Evolutionary conservation across 331 rosid species (phyloP), one percentile per base, ranked within the genome.

Genomic region (Cydonia oblonga): DNA sequence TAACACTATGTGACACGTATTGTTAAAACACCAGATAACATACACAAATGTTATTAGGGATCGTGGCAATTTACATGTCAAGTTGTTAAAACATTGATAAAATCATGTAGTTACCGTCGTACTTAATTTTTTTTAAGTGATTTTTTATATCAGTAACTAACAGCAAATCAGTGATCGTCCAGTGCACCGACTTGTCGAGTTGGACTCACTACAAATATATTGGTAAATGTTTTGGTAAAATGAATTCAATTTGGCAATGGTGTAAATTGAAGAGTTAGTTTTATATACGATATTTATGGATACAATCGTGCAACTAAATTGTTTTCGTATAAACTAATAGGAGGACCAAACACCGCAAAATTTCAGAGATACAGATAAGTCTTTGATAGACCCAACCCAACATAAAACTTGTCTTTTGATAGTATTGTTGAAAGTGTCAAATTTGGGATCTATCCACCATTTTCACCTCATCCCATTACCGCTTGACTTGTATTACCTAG

Each of bases 321-420:
- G 42, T 71, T 57, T 71, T 59, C 42, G 1, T 40, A 10, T n/a
- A 0, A 6, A 23, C 38, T 71, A 71, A 71, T 59, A 18, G 7
- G 64, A 20, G 59, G 59, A 59, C 68, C 42, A 58, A 57, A 35
- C 75, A 35, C 54, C 35, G 25, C 9, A 35, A 10, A 56, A 35
- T 24, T 63, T 35, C 42, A 35, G 42, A 2, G 33, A 71, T 52
- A 70, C 14, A 18, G 40, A 42, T 4, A 11, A 59, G 68, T 71
- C 58, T 11, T 25, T 38, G 67, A 59, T 71, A 59, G 28, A 19
- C 54, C 3, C 75, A 32, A 33, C 26, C 56, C 75, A 70, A 33
- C 33, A 32, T 7, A 18, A 54, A 49, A 49, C 32, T 2, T 7
- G 25, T n/a, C 58, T 25, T 25, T 6, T 12, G 24, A 69, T 7